Base-by-base conservation (phyloP, 768 basidiomycete species). In the Candolleomyces aberdarensis region DNA sequence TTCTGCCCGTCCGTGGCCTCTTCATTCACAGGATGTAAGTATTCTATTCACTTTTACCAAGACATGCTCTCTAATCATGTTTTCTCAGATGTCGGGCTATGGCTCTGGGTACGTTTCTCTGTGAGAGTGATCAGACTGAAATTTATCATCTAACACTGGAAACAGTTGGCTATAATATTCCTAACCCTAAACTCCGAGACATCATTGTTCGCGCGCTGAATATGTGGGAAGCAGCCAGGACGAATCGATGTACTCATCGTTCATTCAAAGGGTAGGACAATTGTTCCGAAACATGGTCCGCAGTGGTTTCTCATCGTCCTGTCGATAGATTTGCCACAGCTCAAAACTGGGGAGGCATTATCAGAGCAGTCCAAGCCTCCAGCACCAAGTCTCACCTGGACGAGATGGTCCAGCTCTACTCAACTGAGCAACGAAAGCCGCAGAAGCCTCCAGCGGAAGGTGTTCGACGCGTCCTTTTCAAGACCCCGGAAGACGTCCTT, bases 11-110 rank as follows among this genome's bases (percentile, higher is more conserved):
- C 54, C 73, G 77, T 40, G 68, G 70, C 26, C 67, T 80, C 0
- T 85, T 82, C 61, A 75, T 78, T 9, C 71, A 77, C n/a, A 75
- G 84, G 47, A 69, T 85, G 84, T 85, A 63, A 62, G 83, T 72
- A 36, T 11, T 19, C 17, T 22, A 29, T n/a, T 13, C 29, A 47
- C 29, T 40, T 20, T 14, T 43, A 26, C 59, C 31, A 32, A n/a
- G 46, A 39, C n/a, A 32, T n/a, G 20, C 51, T 1, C 41, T 11
- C 53, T 26, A 6, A n/a, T n/a, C n/a, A n/a, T 59, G 65, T 39
- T 48, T 57, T 36, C 19, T 40, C 46, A 85, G 85, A 20, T 85
- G 81, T 64, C 73, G 76, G 62, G 73, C 76, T 9, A 63, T 85
- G 7, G 80, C 78, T 58, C 66, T 85, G 32, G 62, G 85, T 85